Evolutionary conservation across 2,329 filamentous ascomycete species (phyloP), one percentile per base, ranked within the genome.

Genomic region (Penicillium sp.): DNA sequence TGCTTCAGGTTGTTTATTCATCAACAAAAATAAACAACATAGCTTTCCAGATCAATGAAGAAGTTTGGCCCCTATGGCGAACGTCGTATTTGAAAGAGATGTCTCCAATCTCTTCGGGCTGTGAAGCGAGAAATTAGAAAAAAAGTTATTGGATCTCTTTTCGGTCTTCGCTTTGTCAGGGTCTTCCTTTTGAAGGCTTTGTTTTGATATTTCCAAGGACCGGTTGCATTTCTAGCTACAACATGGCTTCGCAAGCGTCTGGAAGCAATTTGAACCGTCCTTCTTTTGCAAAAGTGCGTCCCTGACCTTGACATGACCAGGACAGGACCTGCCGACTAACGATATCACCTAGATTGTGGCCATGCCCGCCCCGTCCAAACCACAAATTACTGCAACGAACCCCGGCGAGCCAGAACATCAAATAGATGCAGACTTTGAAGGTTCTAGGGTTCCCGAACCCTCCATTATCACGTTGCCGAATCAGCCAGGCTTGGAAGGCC

Each of bases 261-360:
- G 61, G 64, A 35, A 56, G 60, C 55, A 66, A 64, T 62, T 65
- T 67, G 38, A 59, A 64, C 53, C 66, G 66, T 73, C 81, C 86
- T 64, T 90, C 88, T 45, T 91, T 91, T 79, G 88, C 88, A 74
- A 91, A 89, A 82, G 88, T 90, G 77, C 58, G 78, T 65, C 23
- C n/a, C 38, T 14, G 11, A 24, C 24, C 43, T 30, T 24, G 30
- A 43, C 16, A 55, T 24, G 40, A 48, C 58, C 20, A 45, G 42
- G 24, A 49, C 20, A 45, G 42, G 24, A 49, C 68, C 43, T 18
- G 52, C 18, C 18, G 16, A 6, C 35, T 23, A 48, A 52, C 42
- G 70, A 58, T 52, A 20, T 57, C n/a, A 21, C 59, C 48, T 55
- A 77, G 74, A 74, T 77, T 63, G 73, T 72, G 61, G 74, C 74